Base-by-base conservation (phyloP, 371 early-diverging fungal genomes). In the Mortierella sp. region DNA sequence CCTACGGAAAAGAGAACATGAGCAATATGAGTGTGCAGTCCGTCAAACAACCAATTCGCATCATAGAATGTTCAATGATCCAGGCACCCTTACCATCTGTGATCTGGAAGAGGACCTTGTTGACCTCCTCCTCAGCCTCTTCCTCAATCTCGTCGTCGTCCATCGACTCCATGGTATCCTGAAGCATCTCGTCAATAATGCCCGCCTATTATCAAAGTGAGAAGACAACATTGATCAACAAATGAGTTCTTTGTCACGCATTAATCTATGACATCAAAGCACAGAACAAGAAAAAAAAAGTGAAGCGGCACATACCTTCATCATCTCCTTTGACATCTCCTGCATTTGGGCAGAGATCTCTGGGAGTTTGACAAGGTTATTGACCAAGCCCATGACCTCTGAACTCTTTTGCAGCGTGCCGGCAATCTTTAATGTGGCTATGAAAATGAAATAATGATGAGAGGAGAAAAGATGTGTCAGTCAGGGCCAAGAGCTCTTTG, bases 271-370 rank as follows among this genome's bases (percentile, higher is more conserved):
- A 61, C 31, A 10, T 55, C 40, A 34, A 5, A 24, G n/a, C 16
- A 28, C 31, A 13, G 14, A 28, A 13, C 13, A 54, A 9, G 2
- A 54, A 14, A 3, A 16, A 4, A n/a, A n/a, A n/a, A n/a, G n/a
- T n/a, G n/a, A n/a, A n/a, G n/a, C n/a, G n/a, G n/a, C n/a, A n/a
- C n/a, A n/a, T 88, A 95, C 96, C 92, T 96, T 98, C 88, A 94
- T 97, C 98, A 99, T 97, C 88, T 99, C 99, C 92, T 89, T 94
- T 24, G 96, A 93, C 95, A 98, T 94, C 84, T 97, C 96, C 83
- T 95, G 94, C 96, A 98, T 96, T 19, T 93, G 88, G 46, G 90
- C 80, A 51, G 94, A 92, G 54, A 98, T 93, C 88, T 97, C 95
- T 21, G 98, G 98, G 55, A 98, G 83, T 79, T 93, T 93, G 73